Conservation (phyloP, 2,329 filamentous ascomycete genomes). For the Botrytis tulipae region DNA sequence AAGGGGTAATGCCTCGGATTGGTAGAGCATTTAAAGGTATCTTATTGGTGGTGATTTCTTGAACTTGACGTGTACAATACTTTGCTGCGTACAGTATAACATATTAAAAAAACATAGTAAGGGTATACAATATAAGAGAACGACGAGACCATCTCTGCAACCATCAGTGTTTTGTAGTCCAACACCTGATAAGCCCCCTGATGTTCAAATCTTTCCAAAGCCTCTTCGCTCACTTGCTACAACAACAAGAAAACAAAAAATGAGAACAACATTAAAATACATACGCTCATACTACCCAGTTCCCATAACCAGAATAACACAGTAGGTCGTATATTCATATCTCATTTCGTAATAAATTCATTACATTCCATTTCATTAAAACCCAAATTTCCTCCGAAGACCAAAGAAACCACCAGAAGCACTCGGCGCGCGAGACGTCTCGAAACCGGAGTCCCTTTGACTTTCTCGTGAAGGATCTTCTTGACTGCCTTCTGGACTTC, state of each 20-base stretch:
- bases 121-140: constrained; percentile 21
- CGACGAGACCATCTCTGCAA: background rate
- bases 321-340: constrained; percentile 18
- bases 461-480: constrained; percentile 33
- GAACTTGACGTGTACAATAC: background rate
- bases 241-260: constrained; percentile 3
- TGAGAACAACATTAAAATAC: constrained; percentile 9
- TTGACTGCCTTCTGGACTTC: constrained; percentile 38
- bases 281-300: constrained; percentile 1
- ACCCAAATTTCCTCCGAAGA: constrained; percentile 36
- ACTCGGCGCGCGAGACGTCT: constrained; percentile 58
- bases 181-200: background rate
- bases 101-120: constrained; percentile 18
- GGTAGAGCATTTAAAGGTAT: constrained; percentile 2
- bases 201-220: background rate
- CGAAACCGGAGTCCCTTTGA: constrained; percentile 34
- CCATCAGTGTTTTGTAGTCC: background rate
- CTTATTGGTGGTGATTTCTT: constrained; percentile 9
- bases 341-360: constrained; percentile 16
- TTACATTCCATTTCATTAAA: constrained; percentile 21
- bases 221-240: constrained; percentile 7
- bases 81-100: background rate
- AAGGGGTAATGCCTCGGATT: background rate
- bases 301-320: background rate
- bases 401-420: constrained; percentile 62